Percentiles rank a stretch among this genome's conserved stretches.
Conservation (phyloP, 1,139 yeast species). For the Zygosaccharomyces pseudobailii region DNA sequence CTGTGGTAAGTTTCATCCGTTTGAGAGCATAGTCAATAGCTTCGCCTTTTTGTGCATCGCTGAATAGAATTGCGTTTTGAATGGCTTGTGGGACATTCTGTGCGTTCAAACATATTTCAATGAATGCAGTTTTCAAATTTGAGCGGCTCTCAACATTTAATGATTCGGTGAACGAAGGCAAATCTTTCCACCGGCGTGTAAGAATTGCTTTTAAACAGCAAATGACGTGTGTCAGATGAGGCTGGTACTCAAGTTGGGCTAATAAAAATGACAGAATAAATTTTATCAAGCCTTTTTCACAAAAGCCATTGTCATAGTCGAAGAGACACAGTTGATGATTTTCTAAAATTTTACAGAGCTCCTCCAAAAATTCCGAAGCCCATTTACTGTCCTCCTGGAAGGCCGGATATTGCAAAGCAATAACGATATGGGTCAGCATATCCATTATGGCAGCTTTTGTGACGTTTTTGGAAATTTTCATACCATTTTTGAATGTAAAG, state of each 20-base stretch:
- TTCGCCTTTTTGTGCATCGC: not conserved
- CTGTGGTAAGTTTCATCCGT: conserved; percentile 1
- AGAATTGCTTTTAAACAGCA: not conserved
- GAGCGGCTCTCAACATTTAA: not conserved
- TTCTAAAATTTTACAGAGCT: not conserved
- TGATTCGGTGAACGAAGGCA: not conserved
- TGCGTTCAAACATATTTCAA: not conserved
- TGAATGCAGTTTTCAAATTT: not conserved
- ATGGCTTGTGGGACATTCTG: not conserved
- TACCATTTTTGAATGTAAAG: conserved; percentile 16
- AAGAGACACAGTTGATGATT: not conserved
- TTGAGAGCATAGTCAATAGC: not conserved
- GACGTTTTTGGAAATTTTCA: conserved; percentile 1
- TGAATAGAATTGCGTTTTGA: not conserved
- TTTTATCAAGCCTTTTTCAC: not conserved
- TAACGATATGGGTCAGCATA: not conserved
- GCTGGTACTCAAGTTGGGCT: not conserved
- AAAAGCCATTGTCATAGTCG: not conserved
- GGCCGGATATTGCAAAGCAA: conserved; percentile 22
- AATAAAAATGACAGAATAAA: conserved; percentile 1
- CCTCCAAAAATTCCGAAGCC: not conserved
- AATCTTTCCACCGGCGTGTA: not conserved
- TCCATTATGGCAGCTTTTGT: conserved; percentile 1
- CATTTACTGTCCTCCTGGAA: conserved; percentile 27
- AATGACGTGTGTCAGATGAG: not conserved